These are phyloP conservation scores for Acanthamoeba lenticulata DNA, from an alignment of 208 protist species.

Conservation along the genomic window DNA sequence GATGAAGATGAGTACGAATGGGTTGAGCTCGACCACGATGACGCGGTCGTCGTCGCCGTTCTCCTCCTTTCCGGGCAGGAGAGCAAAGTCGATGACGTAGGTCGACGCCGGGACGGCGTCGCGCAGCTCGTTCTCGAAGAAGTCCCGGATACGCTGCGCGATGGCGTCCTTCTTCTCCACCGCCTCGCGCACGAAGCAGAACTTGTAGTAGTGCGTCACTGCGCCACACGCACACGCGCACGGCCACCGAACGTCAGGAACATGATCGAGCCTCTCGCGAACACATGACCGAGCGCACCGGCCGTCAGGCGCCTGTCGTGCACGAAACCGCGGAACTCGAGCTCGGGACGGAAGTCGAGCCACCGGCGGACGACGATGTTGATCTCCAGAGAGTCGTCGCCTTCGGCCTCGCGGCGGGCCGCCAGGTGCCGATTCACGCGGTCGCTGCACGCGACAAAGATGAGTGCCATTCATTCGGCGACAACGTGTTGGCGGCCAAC, in stretches of 20 bases:
- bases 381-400: neutral
- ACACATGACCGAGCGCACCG: neutral
- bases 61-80: no score
- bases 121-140: constrained; percentile 3
- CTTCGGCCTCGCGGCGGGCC: neutral
- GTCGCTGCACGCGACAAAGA: neutral
- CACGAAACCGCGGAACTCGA: neutral
- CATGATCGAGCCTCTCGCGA: neutral
- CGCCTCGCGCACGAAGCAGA: neutral
- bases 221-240: neutral
- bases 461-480: neutral
- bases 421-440: neutral
- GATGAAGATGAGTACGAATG: neutral
- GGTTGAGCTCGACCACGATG: constrained; percentile 68
- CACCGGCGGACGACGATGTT: constrained; percentile 9
- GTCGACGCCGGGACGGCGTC: neutral
- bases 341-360: neutral
- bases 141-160: neutral
- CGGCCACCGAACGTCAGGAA: no score
- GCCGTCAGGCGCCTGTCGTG: neutral
- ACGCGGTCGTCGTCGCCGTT: neutral
- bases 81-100: constrained; percentile 61
- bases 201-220: constrained; percentile 59
- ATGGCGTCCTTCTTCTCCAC: constrained; percentile 37
- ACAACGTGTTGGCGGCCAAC: neutral